Base-by-base conservation (phyloP, 768 basidiomycete species). In the Panus rudis region DNA sequence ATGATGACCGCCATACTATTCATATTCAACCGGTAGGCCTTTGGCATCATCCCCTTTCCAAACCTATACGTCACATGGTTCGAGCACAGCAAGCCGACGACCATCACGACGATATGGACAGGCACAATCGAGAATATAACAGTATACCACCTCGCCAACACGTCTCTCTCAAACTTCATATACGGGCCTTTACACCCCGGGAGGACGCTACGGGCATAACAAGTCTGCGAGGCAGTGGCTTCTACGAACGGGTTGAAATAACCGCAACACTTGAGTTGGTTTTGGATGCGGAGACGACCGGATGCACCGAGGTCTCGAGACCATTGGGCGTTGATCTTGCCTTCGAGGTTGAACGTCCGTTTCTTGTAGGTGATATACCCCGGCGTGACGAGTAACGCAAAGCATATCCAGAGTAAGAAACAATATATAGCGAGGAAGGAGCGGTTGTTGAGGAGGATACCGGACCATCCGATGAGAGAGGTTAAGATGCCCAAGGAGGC, bases 11-110 rank as follows among this genome's bases (percentile, higher is more conserved):
- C 83, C 81, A 89, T 84, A 47, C 75, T 80, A 46, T 71, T 73
- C 70, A 76, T 65, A 63, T 79, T 80, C 34, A 90, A 69, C 26
- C 85, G 70, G 61, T 91, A 90, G 12, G 81, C 78, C 68, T 86
- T 84, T 45, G 86, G 87, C 72, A 83, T 87, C 78, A 89, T 80
- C 46, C 88, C 87, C 67, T 89, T 90, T 8, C 86, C 86, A 60
- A 90, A 90, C 40, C 87, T 72, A 59, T 88, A 89, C 17, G 86
- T 90, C 58, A 91, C 79, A 52, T 90, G 87, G 62, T 87, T 89
- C 19, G 80, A 80, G 59, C 83, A 90, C 39, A 90, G 61, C 42
- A 90, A 62, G 12, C 70, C 78, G 1, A 69, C 66, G 47, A 84
- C 47, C 54, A 87, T 87, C 58, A 81, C 68, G 17, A 55, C 56